These are phyloP conservation scores for Nicotiana sylvestris DNA, from an alignment of 257 asterid species.

Conservation along the genomic window DNA sequence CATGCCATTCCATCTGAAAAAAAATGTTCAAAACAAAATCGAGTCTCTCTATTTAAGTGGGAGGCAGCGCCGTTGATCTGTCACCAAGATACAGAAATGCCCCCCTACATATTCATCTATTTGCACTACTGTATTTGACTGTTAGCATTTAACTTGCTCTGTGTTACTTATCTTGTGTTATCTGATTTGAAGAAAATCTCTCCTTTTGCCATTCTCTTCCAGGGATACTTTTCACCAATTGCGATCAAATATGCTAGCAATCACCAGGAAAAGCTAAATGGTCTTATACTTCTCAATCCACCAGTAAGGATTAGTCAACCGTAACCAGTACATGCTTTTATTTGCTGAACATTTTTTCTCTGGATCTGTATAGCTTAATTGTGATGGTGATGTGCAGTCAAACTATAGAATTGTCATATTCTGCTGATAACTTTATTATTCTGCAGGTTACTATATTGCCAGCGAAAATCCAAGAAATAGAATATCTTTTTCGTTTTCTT, in stretches of 20 bases:
- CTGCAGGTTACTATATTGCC: not conserved
- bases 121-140: not conserved
- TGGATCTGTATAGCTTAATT: not conserved
- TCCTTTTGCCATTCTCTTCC: constrained; percentile 17
- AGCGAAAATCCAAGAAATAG: not conserved
- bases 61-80: not conserved
- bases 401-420: not conserved
- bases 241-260: constrained; percentile 73
- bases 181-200: constrained; percentile 7
- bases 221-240: constrained; percentile 84
- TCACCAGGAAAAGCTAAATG: constrained; percentile 60
- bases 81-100: not conserved
- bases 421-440: not conserved
- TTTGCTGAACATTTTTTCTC: not conserved
- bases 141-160: not conserved
- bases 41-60: not conserved
- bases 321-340: not conserved
- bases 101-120: not conserved
- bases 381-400: not conserved
- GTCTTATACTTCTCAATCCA: constrained; percentile 83
- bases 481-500: not conserved
- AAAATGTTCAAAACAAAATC: not conserved
- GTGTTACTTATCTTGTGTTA: not conserved
- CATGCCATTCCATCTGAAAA: not conserved
- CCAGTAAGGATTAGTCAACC: constrained; percentile 47